Evolutionary conservation across 1,139 yeast species (phyloP), one percentile per base, ranked within the genome.

Genomic region (Sugiyamaella sp.): DNA sequence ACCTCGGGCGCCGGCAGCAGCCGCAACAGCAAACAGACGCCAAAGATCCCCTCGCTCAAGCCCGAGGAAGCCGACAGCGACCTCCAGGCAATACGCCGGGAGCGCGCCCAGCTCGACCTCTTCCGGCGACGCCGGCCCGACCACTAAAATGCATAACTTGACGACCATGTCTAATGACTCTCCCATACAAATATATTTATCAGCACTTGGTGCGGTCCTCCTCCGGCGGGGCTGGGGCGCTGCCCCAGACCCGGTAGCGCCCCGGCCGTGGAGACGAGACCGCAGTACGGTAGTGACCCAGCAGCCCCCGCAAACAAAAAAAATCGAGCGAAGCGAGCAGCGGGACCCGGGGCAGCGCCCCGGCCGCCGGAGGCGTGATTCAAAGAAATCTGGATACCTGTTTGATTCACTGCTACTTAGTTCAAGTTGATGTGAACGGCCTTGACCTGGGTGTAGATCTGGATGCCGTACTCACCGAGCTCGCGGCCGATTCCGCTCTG

Each of bases 401-500:
- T 12, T 33, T 33, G 5, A 33, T 6, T n/a, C n/a, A n/a, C n/a
- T n/a, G 5, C 6, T 14, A 42, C 6, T 9, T 43, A 29, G 16
- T 29, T n/a, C 12, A 54, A 32, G 12, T 55, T 53, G 22, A 59
- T 49, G 14, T 60, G 65, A 38, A 63, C 91, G 57, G 95, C 87
- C 80, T 88, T 88, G 66, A 76, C 76, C 75, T 88, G 93, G 59
- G 87, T 81, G 79, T 89, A 89, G 80, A 85, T 86, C 63, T 85
- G 88, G 65, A 89, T 80, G 19, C 60, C 60, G 33, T 59, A 55
- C 71, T 86, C 90, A 71, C 96, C 96, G 84, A 88, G 82, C 79
- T 89, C 96, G 75, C 95, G 86, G 68, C 96, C 96, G 71, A 87
- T 81, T 74, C 96, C 96, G 57, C 93, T 85, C 74, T 84, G 82